These are phyloP conservation scores for Circinella minor DNA, from an alignment of 371 early-diverging fungal genomes.

Conservation along the genomic window DNA sequence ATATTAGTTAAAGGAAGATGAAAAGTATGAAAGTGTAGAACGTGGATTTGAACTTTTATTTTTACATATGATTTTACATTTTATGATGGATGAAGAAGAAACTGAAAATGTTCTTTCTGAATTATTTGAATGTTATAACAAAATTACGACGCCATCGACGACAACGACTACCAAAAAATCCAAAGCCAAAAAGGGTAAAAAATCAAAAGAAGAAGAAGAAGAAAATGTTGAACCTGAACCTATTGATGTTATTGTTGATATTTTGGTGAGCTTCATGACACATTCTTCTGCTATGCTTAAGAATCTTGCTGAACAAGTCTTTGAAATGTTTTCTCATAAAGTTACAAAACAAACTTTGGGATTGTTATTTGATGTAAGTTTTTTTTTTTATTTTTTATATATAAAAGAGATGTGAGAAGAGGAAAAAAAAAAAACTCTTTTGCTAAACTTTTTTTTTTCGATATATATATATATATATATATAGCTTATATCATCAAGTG, in stretches of 20 bases:
- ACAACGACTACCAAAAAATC: slow-evolving; percentile 33
- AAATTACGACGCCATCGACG: slow-evolving; percentile 48
- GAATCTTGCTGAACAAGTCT: slow-evolving; percentile 79
- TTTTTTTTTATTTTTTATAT: neutral
- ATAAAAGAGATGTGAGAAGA: too few relatives aligned
- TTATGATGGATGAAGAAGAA: slow-evolving; percentile 71
- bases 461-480: too few relatives aligned
- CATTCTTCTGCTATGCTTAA: slow-evolving; percentile 81
- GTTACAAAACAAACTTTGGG: slow-evolving; percentile 79
- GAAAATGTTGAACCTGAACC: slow-evolving; percentile 74
- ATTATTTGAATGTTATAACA: slow-evolving; percentile 74
- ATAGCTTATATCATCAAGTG: slow-evolving; percentile 57
- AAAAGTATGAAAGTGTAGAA: slow-evolving; percentile 41
- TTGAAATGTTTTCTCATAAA: slow-evolving; percentile 78
- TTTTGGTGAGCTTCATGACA: slow-evolving; percentile 86
- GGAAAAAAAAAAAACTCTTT: too few relatives aligned
- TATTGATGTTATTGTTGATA: slow-evolving; percentile 91
- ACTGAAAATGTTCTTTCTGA: slow-evolving; percentile 67
- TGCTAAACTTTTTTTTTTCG: too few relatives aligned
- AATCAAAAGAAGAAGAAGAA: slow-evolving; percentile 42
- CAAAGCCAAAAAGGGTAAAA: slow-evolving; percentile 33
- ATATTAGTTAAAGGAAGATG: neutral
- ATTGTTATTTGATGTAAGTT: slow-evolving; percentile 70
- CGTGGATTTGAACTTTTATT: slow-evolving; percentile 78
- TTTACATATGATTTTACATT: slow-evolving; percentile 67